Evolutionary conservation across 1,284 basidiomycete species (phyloP).

Genomic region (Sporisorium sorghi): DNA sequence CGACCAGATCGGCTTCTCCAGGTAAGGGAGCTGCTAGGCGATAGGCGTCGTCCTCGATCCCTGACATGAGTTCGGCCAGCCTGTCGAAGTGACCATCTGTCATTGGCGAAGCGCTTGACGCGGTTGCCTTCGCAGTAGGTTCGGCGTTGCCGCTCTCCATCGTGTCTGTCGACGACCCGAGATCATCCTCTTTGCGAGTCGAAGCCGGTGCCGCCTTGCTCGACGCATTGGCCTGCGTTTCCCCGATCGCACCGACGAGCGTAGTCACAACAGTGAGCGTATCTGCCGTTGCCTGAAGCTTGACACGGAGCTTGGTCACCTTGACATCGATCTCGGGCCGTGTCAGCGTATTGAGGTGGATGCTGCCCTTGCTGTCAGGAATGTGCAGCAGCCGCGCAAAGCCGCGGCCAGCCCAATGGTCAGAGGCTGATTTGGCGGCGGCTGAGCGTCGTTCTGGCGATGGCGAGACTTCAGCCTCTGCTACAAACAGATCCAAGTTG

Average conservation of each 20-base stretch:
- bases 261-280: constrained; percentile 37
- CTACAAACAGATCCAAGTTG: constrained; percentile 35
- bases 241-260: constrained; percentile 14
- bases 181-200: not conserved
- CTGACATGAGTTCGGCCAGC: constrained; percentile 71
- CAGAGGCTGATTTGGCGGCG: constrained; percentile 14
- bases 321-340: constrained; percentile 61
- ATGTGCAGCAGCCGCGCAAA: constrained; percentile 68
- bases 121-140: not conserved
- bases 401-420: constrained; percentile 41
- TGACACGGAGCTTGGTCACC: constrained; percentile 37
- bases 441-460: not conserved
- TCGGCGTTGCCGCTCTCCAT: not conserved
- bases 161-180: not conserved
- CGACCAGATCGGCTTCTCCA: constrained; percentile 84
- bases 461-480: constrained; percentile 12
- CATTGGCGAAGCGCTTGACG: not conserved
- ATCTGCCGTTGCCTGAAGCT: constrained; percentile 55
- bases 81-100: constrained; percentile 7
- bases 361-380: constrained; percentile 56
- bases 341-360: constrained; percentile 50
- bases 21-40: constrained; percentile 75
- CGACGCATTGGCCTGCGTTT: not conserved
- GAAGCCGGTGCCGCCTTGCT: not conserved
- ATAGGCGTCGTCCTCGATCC: constrained; percentile 87